Base-by-base conservation (phyloP, 106 monocot species). In the Apostasia shenzhenica region DNA sequence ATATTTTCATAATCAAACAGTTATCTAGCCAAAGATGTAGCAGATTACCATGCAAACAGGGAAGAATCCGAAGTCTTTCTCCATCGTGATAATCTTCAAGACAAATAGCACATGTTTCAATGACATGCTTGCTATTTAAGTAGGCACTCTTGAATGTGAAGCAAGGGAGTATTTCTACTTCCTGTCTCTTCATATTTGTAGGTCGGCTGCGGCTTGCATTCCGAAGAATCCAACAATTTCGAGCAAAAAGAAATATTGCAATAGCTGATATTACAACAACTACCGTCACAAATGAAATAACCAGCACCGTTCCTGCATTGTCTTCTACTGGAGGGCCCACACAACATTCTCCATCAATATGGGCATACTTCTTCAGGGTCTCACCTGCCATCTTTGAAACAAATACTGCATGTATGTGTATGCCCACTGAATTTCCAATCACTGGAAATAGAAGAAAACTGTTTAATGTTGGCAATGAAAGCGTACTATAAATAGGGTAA, bases 301-400 rank as follows among this genome's bases (percentile, higher is more conserved):
- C 91, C 71, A 95, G 67, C 37, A 91, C 81, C 26, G 95, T 83
- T 50, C 85, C 91, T 40, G 86, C 81, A 59, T 91, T 84, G 60
- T 88, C 95, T 45, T 88, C 91, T 42, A 79, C 61, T 45, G 88
- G 80, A 60, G 83, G 81, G 54, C 79, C 85, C 76, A 95, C 84
- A 53, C 91, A 95, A 63, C 91, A 86, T 3, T 80, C 81, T 44
- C 77, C 83, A 69, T 85, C 77, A 11, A 75, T 83, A 67, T 72
- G 71, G n/a, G 91, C 66, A 74, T 76, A 85, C 51, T 78, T 85
- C 66, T 82, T 86, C 51, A 95, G 7, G 65, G 78, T 91, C 55
- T 88, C 85, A n/a, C 95, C 95, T 4, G 91, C 85, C 81, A 84
- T 79, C 73, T 84, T 91, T 78, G 95, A 95, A 76, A 95, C 86